Conservation (phyloP, 495 filamentous ascomycete species). For the Viridothelium virens region DNA sequence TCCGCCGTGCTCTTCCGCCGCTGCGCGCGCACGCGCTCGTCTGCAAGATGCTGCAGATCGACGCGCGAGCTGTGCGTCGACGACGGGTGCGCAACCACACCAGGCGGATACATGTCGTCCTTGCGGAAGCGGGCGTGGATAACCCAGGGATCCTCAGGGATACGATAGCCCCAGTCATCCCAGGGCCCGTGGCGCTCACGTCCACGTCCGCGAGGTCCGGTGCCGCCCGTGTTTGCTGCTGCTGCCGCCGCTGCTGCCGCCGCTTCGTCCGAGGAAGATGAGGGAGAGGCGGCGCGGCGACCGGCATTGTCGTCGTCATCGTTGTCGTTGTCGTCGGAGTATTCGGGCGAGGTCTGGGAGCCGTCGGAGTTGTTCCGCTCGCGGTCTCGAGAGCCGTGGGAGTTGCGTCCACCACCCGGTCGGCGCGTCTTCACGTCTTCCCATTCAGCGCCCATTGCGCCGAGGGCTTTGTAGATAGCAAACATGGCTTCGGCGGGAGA, state of each 20-base stretch:
- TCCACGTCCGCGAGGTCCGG: conserved; percentile 14
- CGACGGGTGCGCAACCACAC: conserved; percentile 41
- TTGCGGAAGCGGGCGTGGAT: conserved; percentile 83
- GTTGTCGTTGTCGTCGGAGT: conserved; percentile 20
- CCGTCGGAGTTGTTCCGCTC: conserved; percentile 12
- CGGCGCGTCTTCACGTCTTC: conserved; percentile 45
- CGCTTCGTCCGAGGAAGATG: conserved; percentile 8
- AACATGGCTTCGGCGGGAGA: conserved; percentile 86
- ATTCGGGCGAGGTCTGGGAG: conserved; percentile 8
- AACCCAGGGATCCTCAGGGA: conserved; percentile 92
- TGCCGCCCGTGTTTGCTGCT: not conserved
- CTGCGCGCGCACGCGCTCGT: conserved; percentile 19
- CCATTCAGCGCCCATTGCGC: conserved; percentile 84
- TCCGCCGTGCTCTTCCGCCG: conserved; percentile 33
- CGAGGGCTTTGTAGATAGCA: conserved; percentile 85
- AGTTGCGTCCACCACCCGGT: conserved; percentile 22
- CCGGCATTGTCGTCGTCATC: conserved; percentile 26
- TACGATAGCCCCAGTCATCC: conserved; percentile 53
- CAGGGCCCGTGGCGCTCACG: conserved; percentile 27
- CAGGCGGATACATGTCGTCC: conserved; percentile 55
- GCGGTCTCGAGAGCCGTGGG: conserved; percentile 26
- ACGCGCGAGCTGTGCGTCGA: conserved; percentile 52
- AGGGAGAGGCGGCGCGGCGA: conserved; percentile 21
- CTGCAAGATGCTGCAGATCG: conserved; percentile 45
- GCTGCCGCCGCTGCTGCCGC: not conserved